Evolutionary conservation across 495 filamentous ascomycete species (phyloP).

Genomic region (Xanthoparmelia taractica): DNA sequence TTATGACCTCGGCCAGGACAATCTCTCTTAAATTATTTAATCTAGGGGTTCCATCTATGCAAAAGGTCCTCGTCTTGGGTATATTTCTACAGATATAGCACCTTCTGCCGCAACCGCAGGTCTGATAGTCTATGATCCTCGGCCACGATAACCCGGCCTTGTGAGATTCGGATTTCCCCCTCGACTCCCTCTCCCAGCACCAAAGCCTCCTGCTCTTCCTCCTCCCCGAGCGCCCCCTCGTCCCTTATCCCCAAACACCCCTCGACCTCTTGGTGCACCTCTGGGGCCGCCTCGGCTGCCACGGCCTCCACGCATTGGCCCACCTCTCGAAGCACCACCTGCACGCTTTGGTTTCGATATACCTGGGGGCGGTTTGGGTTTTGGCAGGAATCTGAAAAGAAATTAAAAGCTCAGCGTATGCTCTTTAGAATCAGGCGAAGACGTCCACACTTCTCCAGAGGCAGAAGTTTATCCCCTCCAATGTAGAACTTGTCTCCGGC

Average conservation of each 20-base stretch:
- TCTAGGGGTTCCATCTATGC: too few species aligned
- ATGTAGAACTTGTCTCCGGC: slow-evolving; percentile 95
- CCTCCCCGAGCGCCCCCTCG: slow-evolving; percentile 39
- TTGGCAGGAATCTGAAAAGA: slow-evolving; percentile 69
- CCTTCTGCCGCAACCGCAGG: slow-evolving; percentile 18
- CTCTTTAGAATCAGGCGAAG: not conserved
- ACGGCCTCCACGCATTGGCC: slow-evolving; percentile 37
- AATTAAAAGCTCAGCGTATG: slow-evolving; percentile 21
- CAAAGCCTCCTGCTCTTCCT: slow-evolving; percentile 33
- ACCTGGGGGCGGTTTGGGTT: slow-evolving; percentile 74
- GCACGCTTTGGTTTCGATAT: slow-evolving; percentile 52
- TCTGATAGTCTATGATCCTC: slow-evolving; percentile 21
- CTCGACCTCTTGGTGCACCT: slow-evolving; percentile 38
- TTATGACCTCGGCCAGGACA: too few species aligned
- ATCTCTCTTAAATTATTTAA: too few species aligned
- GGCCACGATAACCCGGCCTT: slow-evolving; percentile 22
- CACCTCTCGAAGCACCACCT: slow-evolving; percentile 49
- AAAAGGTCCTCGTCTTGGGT: slow-evolving; percentile 4
- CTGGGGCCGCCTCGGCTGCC: slow-evolving; percentile 40
- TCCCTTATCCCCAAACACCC: slow-evolving; percentile 33
- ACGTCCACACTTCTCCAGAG: slow-evolving; percentile 63
- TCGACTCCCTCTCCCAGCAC: slow-evolving; percentile 23
- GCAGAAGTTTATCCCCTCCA: slow-evolving; percentile 85
- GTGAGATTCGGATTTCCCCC: slow-evolving; percentile 26
- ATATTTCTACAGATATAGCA: not conserved